phyloP scores from a whole-genome alignment of 1,139 yeast genomes.

The Kazachstania sp. region DNA sequence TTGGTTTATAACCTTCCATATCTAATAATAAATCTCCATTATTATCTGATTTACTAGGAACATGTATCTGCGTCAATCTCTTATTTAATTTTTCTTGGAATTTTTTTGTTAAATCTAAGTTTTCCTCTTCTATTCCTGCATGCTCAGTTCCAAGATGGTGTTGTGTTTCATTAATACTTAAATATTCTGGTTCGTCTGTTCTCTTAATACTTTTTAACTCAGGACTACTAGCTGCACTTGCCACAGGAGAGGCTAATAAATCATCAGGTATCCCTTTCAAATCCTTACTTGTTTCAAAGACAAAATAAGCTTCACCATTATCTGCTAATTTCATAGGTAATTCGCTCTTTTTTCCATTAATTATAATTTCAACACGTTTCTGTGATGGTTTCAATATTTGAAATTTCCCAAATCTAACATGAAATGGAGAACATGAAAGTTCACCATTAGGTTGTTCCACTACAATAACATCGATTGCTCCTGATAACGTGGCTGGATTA shows the following conservation, averaged over 20 bases:
- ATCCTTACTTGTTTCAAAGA: slow-evolving; percentile 67
- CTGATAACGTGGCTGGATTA: slow-evolving; percentile 91
- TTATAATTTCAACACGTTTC: slow-evolving; percentile 81
- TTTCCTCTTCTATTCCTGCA: background rate
- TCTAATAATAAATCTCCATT: slow-evolving; percentile 89
- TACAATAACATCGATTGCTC: slow-evolving; percentile 95
- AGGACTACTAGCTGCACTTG: slow-evolving; percentile 72
- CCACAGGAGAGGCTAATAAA: slow-evolving; percentile 83
- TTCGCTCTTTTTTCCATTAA: slow-evolving; percentile 73
- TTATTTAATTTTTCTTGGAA: slow-evolving; percentile 50
- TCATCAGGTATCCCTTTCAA: slow-evolving; percentile 60
- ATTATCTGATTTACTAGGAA: slow-evolving; percentile 80
- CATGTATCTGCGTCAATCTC: slow-evolving; percentile 59
- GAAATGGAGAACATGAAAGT: slow-evolving; percentile 91
- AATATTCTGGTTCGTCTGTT: slow-evolving; percentile 49
- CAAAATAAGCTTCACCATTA: slow-evolving; percentile 97
- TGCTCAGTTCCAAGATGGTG: slow-evolving; percentile 1
- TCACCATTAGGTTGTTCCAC: slow-evolving; percentile 86
- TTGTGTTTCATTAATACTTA: slow-evolving; percentile 32
- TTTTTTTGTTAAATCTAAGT: slow-evolving; percentile 18
- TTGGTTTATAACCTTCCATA: slow-evolving; percentile 94
- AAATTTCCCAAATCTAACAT: slow-evolving; percentile 89
- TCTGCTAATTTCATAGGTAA: slow-evolving; percentile 95
- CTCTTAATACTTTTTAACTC: slow-evolving; percentile 5
- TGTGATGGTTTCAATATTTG: slow-evolving; percentile 92